Conservation (phyloP, 768 basidiomycete genomes). For the Lactifluus piperatus region DNA sequence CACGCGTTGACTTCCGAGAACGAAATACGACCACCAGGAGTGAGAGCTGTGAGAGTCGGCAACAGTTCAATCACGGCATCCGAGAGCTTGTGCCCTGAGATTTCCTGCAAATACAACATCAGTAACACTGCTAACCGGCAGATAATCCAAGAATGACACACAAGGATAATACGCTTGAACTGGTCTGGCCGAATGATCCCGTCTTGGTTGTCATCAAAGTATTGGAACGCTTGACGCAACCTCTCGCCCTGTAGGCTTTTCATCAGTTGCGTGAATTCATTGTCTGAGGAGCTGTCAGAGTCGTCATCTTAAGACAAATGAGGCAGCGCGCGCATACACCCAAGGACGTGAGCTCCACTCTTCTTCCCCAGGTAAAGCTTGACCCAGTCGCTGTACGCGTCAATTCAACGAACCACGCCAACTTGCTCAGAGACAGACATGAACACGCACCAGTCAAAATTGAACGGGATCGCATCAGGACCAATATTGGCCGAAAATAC, state of each 20-base stretch:
- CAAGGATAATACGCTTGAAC: slow-evolving; percentile 92
- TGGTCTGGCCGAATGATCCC: slow-evolving; percentile 92
- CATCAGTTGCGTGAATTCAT: slow-evolving; percentile 98
- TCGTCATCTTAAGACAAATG: background rate
- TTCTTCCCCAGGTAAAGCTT: slow-evolving; percentile 92
- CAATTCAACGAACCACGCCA: background rate
- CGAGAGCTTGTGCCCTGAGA: slow-evolving; percentile 95
- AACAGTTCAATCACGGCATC: slow-evolving; percentile 87
- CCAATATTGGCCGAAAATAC: slow-evolving; percentile 79
- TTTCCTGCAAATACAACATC: slow-evolving; percentile 48
- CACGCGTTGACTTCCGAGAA: slow-evolving; percentile 97
- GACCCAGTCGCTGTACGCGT: slow-evolving; percentile 73
- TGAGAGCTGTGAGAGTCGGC: slow-evolving; percentile 85
- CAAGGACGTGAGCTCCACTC: slow-evolving; percentile 83
- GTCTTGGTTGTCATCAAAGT: slow-evolving; percentile 82
- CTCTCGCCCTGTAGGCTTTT: slow-evolving; percentile 98
- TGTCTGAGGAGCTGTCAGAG: slow-evolving; percentile 42
- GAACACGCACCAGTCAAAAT: slow-evolving; percentile 75
- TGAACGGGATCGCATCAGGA: slow-evolving; percentile 80
- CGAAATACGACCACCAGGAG: slow-evolving; percentile 82
- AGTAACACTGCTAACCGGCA: background rate
- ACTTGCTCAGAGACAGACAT: background rate
- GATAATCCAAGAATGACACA: slow-evolving; percentile 30
- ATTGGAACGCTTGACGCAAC: slow-evolving; percentile 90
- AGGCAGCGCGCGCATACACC: slow-evolving; percentile 49